Evolutionary conservation across 1,284 basidiomycete species (phyloP), one percentile per base, ranked within the genome.

Genomic region (Bondarzewia mesenterica): DNA sequence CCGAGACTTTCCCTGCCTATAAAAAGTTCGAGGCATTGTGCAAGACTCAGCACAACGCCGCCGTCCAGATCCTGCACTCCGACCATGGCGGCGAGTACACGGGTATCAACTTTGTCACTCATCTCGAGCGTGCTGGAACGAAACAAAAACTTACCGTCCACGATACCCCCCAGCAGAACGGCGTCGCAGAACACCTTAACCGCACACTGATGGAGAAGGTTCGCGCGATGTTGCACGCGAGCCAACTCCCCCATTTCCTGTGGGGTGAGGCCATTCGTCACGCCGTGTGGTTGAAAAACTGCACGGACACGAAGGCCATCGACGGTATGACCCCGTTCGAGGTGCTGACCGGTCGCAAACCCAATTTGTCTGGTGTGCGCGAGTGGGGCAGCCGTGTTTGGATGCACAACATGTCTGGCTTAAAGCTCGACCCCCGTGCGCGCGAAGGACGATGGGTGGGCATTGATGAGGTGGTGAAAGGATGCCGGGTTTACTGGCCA

Each of bases 101-200:
- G 6, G 15, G 39, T 16, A 18, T n/a, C 5, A 55, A 57, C 18
- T 66, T 71, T 45, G 50, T 26, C n/a, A 37, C 53, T 1, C 57
- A 64, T 51, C 58, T 65, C 4, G 50, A 51, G 5, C 21, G 39
- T 0, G 23, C 49, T 10, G 68, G 68, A n/a, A 70, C 63, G 1
- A 40, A 48, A 16, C 58, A 53, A n/a, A 51, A 63, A 38, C 54
- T 62, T 12, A 65, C 62, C 10, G 56, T 63, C 1, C 68, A 71
- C 47, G 60, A 72, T 48, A 60, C 64, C 2, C 65, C 65, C 4
- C 51, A 59, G 42, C 58, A 62, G 8, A 71, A 71, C 44, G 63
- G 71, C 5, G 54, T 57, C 7, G 57, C 63, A 0, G 63, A 73
- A 58, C 54, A 54, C 7, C 50, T 57, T 8, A 69, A 69, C 48